Percentiles rank a stretch among this genome's conserved stretches.
phyloP scores from a whole-genome alignment of 192 early-diverging fungal genomes.

The Linnemannia exigua region DNA sequence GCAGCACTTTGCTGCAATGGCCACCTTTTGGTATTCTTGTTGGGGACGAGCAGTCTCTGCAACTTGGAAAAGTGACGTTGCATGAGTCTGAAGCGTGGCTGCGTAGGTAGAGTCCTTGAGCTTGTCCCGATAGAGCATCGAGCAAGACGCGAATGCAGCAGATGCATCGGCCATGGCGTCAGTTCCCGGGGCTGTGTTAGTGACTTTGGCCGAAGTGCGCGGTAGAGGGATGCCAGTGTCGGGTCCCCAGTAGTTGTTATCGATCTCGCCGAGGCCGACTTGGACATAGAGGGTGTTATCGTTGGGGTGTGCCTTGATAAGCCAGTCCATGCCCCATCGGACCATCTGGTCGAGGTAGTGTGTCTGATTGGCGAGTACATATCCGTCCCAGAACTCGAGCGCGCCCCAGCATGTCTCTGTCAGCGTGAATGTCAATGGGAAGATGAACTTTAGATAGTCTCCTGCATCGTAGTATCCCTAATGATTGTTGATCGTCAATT shows the following conservation, averaged over 20 bases:
- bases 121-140: slow-evolving; percentile 65
- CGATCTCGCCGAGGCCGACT: slow-evolving; percentile 59
- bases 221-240: slow-evolving; percentile 66
- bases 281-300: slow-evolving; percentile 65
- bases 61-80: slow-evolving; percentile 59
- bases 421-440: slow-evolving; percentile 68
- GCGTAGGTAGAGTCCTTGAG: slow-evolving; percentile 65
- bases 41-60: slow-evolving; percentile 65
- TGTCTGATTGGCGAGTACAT: slow-evolving; percentile 60
- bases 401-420: slow-evolving; percentile 67
- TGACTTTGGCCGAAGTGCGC: slow-evolving; percentile 65
- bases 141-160: slow-evolving; percentile 68
- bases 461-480: slow-evolving; percentile 66
- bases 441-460: slow-evolving; percentile 74
- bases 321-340: slow-evolving; percentile 73
- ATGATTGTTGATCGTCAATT: background rate
- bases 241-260: slow-evolving; percentile 74
- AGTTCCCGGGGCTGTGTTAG: slow-evolving; percentile 62
- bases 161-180: slow-evolving; percentile 68
- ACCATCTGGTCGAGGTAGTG: slow-evolving; percentile 63
- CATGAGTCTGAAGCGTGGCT: slow-evolving; percentile 56
- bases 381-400: slow-evolving; percentile 69
- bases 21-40: slow-evolving; percentile 56
- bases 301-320: slow-evolving; percentile 71
- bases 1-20: slow-evolving; percentile 52